Evolutionary conservation across 2,329 filamentous ascomycete genomes (phyloP), one percentile per base, ranked within the genome.

Genomic region (Parascedosporium putredinis): DNA sequence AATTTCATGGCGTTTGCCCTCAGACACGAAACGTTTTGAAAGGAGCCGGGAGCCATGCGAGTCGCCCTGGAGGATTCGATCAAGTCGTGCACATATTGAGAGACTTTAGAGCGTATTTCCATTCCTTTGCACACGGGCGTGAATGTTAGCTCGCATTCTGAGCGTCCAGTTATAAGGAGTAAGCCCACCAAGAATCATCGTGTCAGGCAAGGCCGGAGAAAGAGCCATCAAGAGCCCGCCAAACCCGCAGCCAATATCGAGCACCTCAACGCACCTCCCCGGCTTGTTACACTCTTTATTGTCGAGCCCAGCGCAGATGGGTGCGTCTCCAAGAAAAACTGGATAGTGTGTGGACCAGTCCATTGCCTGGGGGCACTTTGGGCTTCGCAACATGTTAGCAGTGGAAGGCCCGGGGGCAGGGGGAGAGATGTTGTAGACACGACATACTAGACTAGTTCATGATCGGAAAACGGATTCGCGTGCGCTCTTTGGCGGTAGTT

Each of bases 1-100:
- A 97, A 98, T 65, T 98, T 98, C 93, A 98, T 98, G 4, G 88
- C 88, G 70, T 98, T 98, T 56, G 88, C 87, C 54, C 93, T 84
- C 45, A 98, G 73, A 62, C 88, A 94, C 29, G 86, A 83, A 49
- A 91, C 84, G 64, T 98, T 98, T 62, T 94, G 84, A 65, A 88
- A 97, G 24, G 64, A 62, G 5, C 71, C 69, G 5, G 69, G 60
- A 55, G 79, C 76, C 14, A n/a, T n/a, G 25, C 27, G 27, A 60
- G 90, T 83, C 10, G 73, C 70, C 3, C 93, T 82, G 16, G 97
- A 74, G 4, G 90, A 91, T 56, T 80, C 79, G 63, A 95, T 87
- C 60, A 89, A 84, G 57, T 94, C 86, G 64, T 88, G 81, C 3
- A 98, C 89, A 64, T 88, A 98, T 61, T 93, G 83, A 47, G 90